Evolutionary conservation across 2,329 filamentous ascomycete species (phyloP).

Genomic region (Trichoderma koningii): DNA sequence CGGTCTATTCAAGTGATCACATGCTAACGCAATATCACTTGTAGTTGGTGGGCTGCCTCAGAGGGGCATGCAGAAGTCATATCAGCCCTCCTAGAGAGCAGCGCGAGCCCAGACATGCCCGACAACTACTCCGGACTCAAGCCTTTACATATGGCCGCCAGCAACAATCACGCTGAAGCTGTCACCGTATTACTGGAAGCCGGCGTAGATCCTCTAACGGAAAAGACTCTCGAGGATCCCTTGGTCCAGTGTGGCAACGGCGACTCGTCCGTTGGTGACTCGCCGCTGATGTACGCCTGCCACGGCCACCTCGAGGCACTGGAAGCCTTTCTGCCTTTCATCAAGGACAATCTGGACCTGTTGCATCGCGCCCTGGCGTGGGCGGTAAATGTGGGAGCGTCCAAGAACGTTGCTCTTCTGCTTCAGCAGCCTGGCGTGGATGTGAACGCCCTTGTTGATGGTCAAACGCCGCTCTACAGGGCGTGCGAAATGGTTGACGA

Average conservation of each 20-base stretch:
- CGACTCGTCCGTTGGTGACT: conserved; percentile 31
- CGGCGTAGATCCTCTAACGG: conserved; percentile 40
- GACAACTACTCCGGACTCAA: conserved; percentile 34
- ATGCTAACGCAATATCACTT: neutral
- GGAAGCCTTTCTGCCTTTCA: conserved; percentile 35
- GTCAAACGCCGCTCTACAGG: conserved; percentile 33
- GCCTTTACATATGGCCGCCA: conserved; percentile 43
- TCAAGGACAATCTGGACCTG: conserved; percentile 30
- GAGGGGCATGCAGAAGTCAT: conserved; percentile 31
- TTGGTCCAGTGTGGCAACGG: conserved; percentile 20
- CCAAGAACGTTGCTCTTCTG: conserved; percentile 35
- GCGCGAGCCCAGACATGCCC: conserved; percentile 33
- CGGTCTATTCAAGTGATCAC: no score
- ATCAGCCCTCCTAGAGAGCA: conserved; percentile 31
- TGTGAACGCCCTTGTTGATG: conserved; percentile 34
- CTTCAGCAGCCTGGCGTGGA: conserved; percentile 38
- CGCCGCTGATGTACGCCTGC: conserved; percentile 39
- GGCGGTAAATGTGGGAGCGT: conserved; percentile 31
- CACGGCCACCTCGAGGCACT: conserved; percentile 35
- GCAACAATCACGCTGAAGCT: conserved; percentile 36
- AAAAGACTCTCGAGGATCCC: conserved; percentile 32
- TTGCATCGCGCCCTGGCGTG: conserved; percentile 36
- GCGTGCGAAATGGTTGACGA: conserved; percentile 24
- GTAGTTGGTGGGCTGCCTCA: conserved; percentile 34
- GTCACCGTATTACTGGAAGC: conserved; percentile 39